Conservation (phyloP, 352 stramenopile species). For the Pythium dissimile region DNA sequence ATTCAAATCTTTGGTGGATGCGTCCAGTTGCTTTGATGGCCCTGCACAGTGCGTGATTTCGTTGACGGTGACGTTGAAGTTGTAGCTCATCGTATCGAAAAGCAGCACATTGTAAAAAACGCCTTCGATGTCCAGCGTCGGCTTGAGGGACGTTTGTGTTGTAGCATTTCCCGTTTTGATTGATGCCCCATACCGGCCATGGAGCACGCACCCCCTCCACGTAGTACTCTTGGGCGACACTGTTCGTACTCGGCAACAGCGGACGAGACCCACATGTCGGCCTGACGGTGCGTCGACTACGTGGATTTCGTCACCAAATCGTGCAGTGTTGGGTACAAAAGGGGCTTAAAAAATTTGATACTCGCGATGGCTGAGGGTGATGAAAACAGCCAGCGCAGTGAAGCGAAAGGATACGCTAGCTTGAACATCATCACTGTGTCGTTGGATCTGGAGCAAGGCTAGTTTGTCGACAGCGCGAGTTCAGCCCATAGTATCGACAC, state of each 20-base stretch:
- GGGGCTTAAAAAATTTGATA: slow-evolving; percentile 44
- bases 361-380: slow-evolving; percentile 36
- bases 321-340: no score
- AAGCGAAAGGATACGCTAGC: not conserved
- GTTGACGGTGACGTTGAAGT: slow-evolving; percentile 43
- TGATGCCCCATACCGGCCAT: slow-evolving; percentile 14
- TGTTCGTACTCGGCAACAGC: slow-evolving; percentile 24
- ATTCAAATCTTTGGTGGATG: slow-evolving; percentile 27
- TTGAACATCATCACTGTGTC: no score
- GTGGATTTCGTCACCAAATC: slow-evolving; percentile 37
- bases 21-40: slow-evolving; percentile 26
- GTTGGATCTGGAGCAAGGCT: no score
- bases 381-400: slow-evolving; percentile 30
- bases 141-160: slow-evolving; percentile 19
- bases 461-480: no score
- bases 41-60: slow-evolving; percentile 34
- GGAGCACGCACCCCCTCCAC: slow-evolving; percentile 43
- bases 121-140: slow-evolving; percentile 27
- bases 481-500: no score
- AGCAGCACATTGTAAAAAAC: slow-evolving; percentile 37
- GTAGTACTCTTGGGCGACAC: slow-evolving; percentile 38
- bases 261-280: slow-evolving; percentile 32
- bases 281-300: slow-evolving; percentile 34
- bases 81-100: slow-evolving; percentile 31
- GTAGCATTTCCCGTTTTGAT: slow-evolving; percentile 38